Base-by-base conservation (phyloP, 768 basidiomycete genomes). In the Podaxis sp. region DNA sequence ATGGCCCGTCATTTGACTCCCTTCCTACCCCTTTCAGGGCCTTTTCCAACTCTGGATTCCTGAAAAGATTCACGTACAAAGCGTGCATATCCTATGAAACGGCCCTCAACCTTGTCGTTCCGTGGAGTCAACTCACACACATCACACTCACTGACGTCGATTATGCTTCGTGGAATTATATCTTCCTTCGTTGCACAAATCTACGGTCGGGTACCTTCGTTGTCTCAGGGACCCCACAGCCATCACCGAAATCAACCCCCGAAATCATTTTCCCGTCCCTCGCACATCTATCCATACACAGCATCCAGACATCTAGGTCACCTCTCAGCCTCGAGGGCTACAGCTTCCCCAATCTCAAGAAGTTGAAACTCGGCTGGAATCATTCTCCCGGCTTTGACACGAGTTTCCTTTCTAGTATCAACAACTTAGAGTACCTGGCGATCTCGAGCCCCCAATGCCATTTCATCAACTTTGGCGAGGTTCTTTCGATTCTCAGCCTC, bases 111-210 rank as follows among this genome's bases (percentile, higher is more conserved):
- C 24, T 61, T 13, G 52, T 8, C 12, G 22, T 61, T 17, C 59
- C 39, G 1, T 61, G 59, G 59, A 13, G 15, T 12, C 59, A 61
- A 42, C 59, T 61, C 28, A 61, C 59, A 17, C 59, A 61, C 40
- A 17, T 61, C 11, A 61, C 59, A 15, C 59, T 61, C 19, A 22
- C 51, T 7, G 59, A 61, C 52, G 15, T 53, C 13, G 59, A 61
- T 22, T 61, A 30, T n/a, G 51, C 19, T 26, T 33, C 59, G 2
- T 61, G 59, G 59, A 53, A 17, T n/a, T 22, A 54, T 22, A 52
- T 61, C 6, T 61, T 61, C 7, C 38, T 24, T 2, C 52, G 52
- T 40, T 61, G 59, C 28, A 30, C 17, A 5, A 61, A 61, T 26
- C 40, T 61, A 26, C 59, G 44, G 1, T 53, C 52, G 9, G 59